phyloP scores from a whole-genome alignment of 495 filamentous ascomycete genomes.

The Penicillium paxilli region DNA sequence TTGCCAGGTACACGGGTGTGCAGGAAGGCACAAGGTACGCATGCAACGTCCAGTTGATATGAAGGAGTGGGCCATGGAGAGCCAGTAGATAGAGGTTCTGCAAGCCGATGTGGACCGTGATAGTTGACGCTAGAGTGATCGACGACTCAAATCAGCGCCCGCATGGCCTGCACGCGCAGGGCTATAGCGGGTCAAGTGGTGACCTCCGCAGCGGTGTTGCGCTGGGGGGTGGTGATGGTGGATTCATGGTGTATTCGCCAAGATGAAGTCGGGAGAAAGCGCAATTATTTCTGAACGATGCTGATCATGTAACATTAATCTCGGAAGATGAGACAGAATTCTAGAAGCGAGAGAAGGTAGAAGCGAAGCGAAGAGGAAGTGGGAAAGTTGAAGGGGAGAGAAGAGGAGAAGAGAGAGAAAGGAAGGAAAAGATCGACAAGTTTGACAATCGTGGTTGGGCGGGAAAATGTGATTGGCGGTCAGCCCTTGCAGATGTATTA shows the following conservation, averaged over 20 bases:
- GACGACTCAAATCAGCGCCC: slow-evolving; percentile 6
- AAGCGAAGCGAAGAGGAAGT: background rate
- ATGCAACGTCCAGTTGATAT: background rate
- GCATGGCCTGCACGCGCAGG: slow-evolving; percentile 1
- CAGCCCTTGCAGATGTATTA: too few species aligned
- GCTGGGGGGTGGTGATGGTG: background rate
- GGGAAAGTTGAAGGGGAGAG: background rate
- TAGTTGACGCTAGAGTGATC: background rate
- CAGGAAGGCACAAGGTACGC: background rate
- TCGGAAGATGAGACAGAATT: too few species aligned
- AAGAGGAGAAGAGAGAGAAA: background rate
- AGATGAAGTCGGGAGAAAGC: background rate
- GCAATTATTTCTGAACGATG: background rate
- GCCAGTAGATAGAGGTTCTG: background rate
- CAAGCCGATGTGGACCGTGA: background rate
- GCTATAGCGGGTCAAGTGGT: background rate
- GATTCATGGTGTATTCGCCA: background rate
- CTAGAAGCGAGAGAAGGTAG: background rate
- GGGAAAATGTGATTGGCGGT: slow-evolving; percentile 5
- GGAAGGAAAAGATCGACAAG: background rate
- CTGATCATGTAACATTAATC: slow-evolving; percentile 6
- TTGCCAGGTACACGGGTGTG: slow-evolving; percentile 8
- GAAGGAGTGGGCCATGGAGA: background rate
- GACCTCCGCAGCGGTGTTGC: background rate
- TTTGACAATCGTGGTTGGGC: background rate